phyloP scores from a whole-genome alignment of 2,329 filamentous ascomycete species.

The Dothiorella sarmentorum region DNA sequence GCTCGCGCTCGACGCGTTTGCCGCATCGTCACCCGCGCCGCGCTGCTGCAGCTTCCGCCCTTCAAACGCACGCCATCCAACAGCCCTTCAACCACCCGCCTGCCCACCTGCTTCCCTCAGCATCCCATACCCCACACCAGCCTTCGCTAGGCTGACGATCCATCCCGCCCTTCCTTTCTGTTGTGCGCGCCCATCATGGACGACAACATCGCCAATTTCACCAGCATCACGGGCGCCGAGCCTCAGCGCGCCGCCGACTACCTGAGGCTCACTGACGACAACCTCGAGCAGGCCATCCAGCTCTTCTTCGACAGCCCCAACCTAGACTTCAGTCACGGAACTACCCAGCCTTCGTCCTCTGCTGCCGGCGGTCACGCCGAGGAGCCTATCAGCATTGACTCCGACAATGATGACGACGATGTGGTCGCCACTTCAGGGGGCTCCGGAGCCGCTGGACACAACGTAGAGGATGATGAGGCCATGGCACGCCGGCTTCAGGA shows the following conservation, averaged over 20 bases:
- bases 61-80: not conserved
- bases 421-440: slow-evolving; percentile 33
- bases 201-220: slow-evolving; percentile 70
- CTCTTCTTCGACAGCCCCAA: slow-evolving; percentile 90
- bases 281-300: slow-evolving; percentile 80
- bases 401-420: slow-evolving; percentile 64
- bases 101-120: not conserved
- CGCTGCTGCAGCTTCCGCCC: not conserved
- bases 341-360: slow-evolving; percentile 36
- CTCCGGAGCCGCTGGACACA: slow-evolving; percentile 22
- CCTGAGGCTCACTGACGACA: slow-evolving; percentile 77
- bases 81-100: not conserved
- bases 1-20: not conserved
- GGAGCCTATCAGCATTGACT: slow-evolving; percentile 67
- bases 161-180: not conserved
- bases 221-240: slow-evolving; percentile 72
- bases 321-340: slow-evolving; percentile 49
- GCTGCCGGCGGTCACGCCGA: slow-evolving; percentile 36
- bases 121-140: not conserved
- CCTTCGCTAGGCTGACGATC: not conserved
- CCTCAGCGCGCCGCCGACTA: slow-evolving; percentile 75
- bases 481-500: slow-evolving; percentile 91
- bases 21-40: not conserved
- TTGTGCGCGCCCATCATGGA: slow-evolving; percentile 33
- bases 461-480: slow-evolving; percentile 77